A percentile compares a stretch with the other conserved stretches of the same genome.
Evolutionary conservation across 352 stramenopile genomes (phyloP).

Genomic region (Pythium rhizo-oryzae): DNA sequence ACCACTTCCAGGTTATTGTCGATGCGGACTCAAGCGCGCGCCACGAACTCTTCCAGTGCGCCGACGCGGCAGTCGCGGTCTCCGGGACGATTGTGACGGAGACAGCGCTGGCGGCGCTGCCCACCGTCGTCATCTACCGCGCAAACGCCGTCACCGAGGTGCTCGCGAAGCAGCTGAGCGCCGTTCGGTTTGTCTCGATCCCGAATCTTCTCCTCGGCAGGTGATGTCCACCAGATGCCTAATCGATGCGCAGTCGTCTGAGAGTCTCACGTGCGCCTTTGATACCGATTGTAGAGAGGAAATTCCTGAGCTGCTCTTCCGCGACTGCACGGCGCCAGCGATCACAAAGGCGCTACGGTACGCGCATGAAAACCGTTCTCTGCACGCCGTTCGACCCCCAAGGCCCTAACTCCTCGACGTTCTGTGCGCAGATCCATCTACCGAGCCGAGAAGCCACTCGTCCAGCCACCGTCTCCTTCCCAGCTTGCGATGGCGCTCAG

Average conservation of each 20-base stretch:
- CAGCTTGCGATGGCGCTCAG: constrained; percentile 21
- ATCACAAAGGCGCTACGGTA: constrained; percentile 38
- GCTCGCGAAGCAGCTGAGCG: constrained; percentile 49
- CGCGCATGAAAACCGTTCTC: neutral
- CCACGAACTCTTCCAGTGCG: constrained; percentile 33
- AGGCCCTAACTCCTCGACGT: neutral
- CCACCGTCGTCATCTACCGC: constrained; percentile 74
- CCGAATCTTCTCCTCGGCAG: constrained; percentile 68
- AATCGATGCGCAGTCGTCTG: neutral
- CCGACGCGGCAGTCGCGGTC: constrained; percentile 59
- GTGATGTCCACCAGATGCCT: constrained; percentile 26
- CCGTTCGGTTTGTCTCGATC: constrained; percentile 75
- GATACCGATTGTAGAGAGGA: constrained; percentile 28
- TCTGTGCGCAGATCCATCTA: neutral
- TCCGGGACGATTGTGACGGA: constrained; percentile 78
- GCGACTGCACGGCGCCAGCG: constrained; percentile 46
- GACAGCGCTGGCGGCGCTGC: constrained; percentile 49
- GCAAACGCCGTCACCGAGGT: constrained; percentile 65
- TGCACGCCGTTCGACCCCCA: neutral
- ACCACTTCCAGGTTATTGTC: constrained; percentile 4
- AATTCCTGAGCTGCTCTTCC: constrained; percentile 74
- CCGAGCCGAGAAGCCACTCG: neutral
- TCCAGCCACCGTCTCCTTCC: neutral
- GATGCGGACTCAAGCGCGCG: neutral
- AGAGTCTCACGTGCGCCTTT: neutral